A percentile compares a stretch with the other conserved stretches of the same genome.
Evolutionary conservation across 306 rosid genomes (phyloP).

Genomic region (Mucuna pruriens): DNA sequence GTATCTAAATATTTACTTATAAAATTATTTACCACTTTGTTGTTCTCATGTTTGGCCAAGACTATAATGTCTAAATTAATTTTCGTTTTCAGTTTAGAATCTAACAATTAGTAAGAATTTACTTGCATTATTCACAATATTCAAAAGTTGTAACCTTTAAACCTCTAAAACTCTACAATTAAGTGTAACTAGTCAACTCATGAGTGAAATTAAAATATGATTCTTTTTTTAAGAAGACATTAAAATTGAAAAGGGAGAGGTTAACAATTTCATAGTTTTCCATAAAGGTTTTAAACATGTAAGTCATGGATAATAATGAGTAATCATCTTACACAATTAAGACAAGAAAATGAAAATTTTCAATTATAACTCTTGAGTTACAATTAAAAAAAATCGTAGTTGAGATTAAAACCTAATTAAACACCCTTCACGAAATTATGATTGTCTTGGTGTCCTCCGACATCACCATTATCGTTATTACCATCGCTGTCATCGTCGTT

Average conservation of each 20-base stretch:
- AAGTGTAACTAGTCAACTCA: not conserved
- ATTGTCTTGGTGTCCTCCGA: no score
- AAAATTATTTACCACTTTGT: not conserved
- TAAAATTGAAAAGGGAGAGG: not conserved
- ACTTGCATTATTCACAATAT: not conserved
- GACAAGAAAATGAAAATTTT: no score
- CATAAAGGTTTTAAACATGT: not conserved
- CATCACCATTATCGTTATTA: no score
- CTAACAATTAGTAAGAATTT: constrained; percentile 2
- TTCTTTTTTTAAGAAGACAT: not conserved
- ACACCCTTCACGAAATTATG: no score
- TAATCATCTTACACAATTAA: not conserved
- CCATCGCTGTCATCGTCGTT: no score
- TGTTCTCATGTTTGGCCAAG: not conserved
- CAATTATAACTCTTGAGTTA: no score
- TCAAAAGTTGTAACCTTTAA: not conserved
- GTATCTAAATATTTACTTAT: not conserved
- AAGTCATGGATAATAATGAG: constrained; percentile 1
- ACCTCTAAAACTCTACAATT: not conserved
- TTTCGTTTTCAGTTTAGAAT: not conserved
- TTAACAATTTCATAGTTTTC: not conserved
- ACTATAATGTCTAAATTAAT: not conserved
- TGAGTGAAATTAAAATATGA: not conserved
- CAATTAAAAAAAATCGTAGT: no score
- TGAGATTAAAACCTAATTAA: no score